Percentiles rank a stretch among this genome's conserved stretches.
These are phyloP conservation scores for Trichophyton simii DNA, from an alignment of 2,329 filamentous ascomycete species.

Conservation along the genomic window DNA sequence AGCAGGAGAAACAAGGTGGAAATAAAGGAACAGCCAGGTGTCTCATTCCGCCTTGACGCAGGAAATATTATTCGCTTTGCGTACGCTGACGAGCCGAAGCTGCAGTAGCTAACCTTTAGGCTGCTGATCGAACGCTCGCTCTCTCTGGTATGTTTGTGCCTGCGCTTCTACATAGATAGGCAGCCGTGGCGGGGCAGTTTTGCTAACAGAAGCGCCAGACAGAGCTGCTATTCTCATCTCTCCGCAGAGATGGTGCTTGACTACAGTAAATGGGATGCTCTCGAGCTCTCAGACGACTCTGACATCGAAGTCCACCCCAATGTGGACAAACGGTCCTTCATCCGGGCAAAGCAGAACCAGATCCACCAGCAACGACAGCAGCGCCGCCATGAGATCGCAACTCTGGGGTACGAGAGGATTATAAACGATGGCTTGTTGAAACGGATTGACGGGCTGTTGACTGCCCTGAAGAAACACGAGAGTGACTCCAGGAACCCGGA, in stretches of 20 bases:
- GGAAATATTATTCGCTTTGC: background rate
- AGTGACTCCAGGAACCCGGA: conserved; percentile 54
- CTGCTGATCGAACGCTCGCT: background rate
- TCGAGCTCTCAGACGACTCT: conserved; percentile 96
- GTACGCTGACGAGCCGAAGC: background rate
- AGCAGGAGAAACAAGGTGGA: background rate
- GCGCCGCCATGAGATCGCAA: conserved; percentile 77
- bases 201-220: background rate
- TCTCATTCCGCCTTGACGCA: background rate
- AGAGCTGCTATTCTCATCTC: background rate
- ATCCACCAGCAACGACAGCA: conserved; percentile 85
- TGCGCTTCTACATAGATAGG: background rate
- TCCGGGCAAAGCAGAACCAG: conserved; percentile 93
- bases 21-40: background rate
- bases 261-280: conserved; percentile 57
- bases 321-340: conserved; percentile 96
- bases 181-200: background rate
- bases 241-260: conserved; percentile 43
- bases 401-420: conserved; percentile 74
- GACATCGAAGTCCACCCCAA: conserved; percentile 98
- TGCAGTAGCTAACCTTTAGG: background rate
- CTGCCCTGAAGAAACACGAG: conserved; percentile 60
- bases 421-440: conserved; percentile 84
- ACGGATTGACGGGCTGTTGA: conserved; percentile 69
- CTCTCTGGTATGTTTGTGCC: background rate